Evolutionary conservation across 2,329 filamentous ascomycete genomes (phyloP).

Genomic region (Aspergillus sclerotialis): DNA sequence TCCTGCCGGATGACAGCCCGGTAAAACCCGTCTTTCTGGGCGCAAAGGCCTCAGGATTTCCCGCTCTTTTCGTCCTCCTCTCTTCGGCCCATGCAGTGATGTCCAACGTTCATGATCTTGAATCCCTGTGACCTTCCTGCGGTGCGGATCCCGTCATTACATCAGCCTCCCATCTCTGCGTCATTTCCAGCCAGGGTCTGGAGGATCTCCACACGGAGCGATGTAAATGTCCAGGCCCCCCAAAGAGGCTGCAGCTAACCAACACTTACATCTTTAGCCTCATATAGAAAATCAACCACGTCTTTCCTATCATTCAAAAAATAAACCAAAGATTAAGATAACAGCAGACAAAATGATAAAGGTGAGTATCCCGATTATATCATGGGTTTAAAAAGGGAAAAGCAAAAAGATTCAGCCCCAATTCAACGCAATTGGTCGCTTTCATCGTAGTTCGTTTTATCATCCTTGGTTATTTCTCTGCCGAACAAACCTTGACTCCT

Average conservation of each 20-base stretch:
- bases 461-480: constrained; percentile 1
- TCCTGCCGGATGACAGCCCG: constrained; percentile 11
- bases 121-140: constrained; percentile 15
- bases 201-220: background rate
- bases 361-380: background rate
- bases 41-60: background rate
- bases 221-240: constrained; percentile 1
- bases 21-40: constrained; percentile 6
- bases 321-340: background rate
- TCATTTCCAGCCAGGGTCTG: background rate
- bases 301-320: too few relatives aligned
- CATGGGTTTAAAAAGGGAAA: background rate
- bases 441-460: constrained; percentile 5
- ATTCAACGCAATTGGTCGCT: constrained; percentile 2
- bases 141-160: constrained; percentile 14
- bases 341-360: background rate
- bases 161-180: constrained; percentile 8
- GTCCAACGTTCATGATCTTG: constrained; percentile 22
- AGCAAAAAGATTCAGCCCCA: background rate
- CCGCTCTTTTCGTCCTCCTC: constrained; percentile 9
- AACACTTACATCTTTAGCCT: background rate
- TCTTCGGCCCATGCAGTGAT: constrained; percentile 26
- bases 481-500: constrained; percentile 3
- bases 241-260: constrained; percentile 4
- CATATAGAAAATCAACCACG: background rate